Conservation (phyloP, 2,329 filamentous ascomycete genomes). For the Exophiala calicioides region DNA sequence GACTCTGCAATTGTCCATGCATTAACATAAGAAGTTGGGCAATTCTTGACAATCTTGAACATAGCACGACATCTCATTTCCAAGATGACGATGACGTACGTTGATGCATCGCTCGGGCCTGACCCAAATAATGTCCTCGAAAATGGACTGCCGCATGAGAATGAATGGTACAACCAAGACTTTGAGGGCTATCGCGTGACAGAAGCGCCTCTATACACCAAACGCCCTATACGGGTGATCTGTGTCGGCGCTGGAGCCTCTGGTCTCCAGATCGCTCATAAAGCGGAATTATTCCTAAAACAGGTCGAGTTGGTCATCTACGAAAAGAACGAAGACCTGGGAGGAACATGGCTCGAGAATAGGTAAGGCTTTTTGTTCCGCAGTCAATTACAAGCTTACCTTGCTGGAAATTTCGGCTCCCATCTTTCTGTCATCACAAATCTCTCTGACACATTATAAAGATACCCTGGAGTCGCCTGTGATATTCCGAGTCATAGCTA, state of each 20-base stretch:
- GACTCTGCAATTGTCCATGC: too few relatives aligned
- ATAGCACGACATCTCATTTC: background rate
- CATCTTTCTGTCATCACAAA: too few relatives aligned
- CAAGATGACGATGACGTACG: background rate
- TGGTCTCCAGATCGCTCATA: conserved; percentile 68
- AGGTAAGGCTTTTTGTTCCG: too few relatives aligned
- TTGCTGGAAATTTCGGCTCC: too few relatives aligned
- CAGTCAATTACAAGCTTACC: too few relatives aligned
- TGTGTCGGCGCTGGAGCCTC: conserved; percentile 51
- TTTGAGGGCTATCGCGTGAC: conserved; percentile 1
- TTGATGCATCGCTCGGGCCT: background rate
- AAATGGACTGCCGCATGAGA: background rate
- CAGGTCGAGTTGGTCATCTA: conserved; percentile 31
- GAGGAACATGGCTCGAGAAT: conserved; percentile 36
- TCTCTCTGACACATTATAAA: too few relatives aligned
- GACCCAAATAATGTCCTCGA: background rate
- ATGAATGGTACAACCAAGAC: conserved; percentile 1
- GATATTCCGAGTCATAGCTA: conserved; percentile 11
- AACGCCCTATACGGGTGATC: conserved; percentile 47
- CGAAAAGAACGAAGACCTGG: conserved; percentile 33
- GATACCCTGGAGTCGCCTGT: conserved; percentile 16
- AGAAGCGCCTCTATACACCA: conserved; percentile 3
- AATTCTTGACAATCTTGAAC: too few relatives aligned
- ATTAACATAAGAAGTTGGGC: background rate
- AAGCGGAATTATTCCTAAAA: conserved; percentile 5